Conservation (phyloP, 768 basidiomycete species). For the Trametes punicea region DNA sequence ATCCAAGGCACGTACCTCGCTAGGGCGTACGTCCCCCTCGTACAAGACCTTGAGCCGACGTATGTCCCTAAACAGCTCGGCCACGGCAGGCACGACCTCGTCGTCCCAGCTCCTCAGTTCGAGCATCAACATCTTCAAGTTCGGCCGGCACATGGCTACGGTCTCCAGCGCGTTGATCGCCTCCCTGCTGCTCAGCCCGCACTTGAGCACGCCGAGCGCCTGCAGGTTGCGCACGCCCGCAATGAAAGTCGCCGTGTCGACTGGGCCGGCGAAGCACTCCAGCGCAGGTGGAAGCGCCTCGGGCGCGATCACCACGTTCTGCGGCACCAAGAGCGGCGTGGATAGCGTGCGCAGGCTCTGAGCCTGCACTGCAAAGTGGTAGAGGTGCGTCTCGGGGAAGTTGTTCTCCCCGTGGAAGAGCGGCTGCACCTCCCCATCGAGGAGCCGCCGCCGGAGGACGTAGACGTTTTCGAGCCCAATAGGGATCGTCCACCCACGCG, state of each 20-base stretch:
- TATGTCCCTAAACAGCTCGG: slow-evolving; percentile 36
- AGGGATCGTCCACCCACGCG: slow-evolving; percentile 18
- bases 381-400: slow-evolving; percentile 23
- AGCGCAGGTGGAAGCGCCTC: slow-evolving; percentile 12
- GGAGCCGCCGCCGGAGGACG: slow-evolving; percentile 21
- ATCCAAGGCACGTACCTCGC: slow-evolving; percentile 36
- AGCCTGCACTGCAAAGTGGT: slow-evolving; percentile 17
- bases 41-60: slow-evolving; percentile 41
- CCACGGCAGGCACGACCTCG: slow-evolving; percentile 42
- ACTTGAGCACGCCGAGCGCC: slow-evolving; percentile 23
- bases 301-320: slow-evolving; percentile 6
- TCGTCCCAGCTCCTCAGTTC: slow-evolving; percentile 40
- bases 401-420: slow-evolving; percentile 16
- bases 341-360: slow-evolving; percentile 16
- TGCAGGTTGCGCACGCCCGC: slow-evolving; percentile 19
- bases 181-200: slow-evolving; percentile 17
- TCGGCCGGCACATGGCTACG: slow-evolving; percentile 27
- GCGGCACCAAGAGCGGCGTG: slow-evolving; percentile 11
- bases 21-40: slow-evolving; percentile 33
- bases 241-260: slow-evolving; percentile 18
- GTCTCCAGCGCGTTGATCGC: slow-evolving; percentile 21
- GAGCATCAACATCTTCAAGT: slow-evolving; percentile 34
- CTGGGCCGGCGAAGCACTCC: slow-evolving; percentile 6
- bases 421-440: slow-evolving; percentile 3
- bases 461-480: slow-evolving; percentile 23